A percentile compares a stretch with the other conserved stretches of the same genome.
Evolutionary conservation across 2,329 filamentous ascomycete genomes (phyloP).

Genomic region (Gliomastix tumulicola): DNA sequence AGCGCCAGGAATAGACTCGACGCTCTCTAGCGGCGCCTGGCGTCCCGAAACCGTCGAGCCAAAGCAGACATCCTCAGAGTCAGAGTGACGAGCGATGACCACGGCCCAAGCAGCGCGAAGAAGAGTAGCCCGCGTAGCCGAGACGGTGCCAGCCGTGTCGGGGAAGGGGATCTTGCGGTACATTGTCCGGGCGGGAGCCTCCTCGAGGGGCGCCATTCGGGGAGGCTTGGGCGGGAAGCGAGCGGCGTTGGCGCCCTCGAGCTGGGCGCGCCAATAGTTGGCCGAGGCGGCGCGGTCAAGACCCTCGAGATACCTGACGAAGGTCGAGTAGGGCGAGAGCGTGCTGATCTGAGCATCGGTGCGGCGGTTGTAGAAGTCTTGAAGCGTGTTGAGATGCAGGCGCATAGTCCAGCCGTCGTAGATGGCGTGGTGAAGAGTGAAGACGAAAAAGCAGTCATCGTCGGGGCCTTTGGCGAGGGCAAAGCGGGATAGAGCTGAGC

Average conservation of each 20-base stretch:
- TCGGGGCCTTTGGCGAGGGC: not conserved
- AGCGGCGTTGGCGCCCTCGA: slow-evolving; percentile 4
- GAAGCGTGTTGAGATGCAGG: not conserved
- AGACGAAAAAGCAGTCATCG: slow-evolving; percentile 8
- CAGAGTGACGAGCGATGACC: slow-evolving; percentile 4
- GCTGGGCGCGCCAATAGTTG: slow-evolving; percentile 1
- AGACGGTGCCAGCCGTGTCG: not conserved
- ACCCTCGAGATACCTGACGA: not conserved
- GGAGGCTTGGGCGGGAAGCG: slow-evolving; percentile 4
- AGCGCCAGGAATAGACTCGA: slow-evolving; percentile 8
- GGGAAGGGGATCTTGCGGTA: not conserved
- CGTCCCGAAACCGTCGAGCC: slow-evolving; percentile 7
- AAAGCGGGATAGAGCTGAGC: not conserved
- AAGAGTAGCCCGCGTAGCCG: slow-evolving; percentile 9
- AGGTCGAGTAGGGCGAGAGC: slow-evolving; percentile 6
- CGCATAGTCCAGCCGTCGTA: slow-evolving; percentile 15
- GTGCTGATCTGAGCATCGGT: slow-evolving; percentile 4
- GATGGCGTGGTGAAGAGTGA: slow-evolving; percentile 15
- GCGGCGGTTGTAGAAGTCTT: slow-evolving; percentile 2
- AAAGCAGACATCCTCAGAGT: slow-evolving; percentile 7
- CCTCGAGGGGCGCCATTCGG: not conserved
- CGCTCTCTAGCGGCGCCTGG: slow-evolving; percentile 5
- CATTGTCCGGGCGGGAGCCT: not conserved
- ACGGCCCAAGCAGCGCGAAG: slow-evolving; percentile 5
- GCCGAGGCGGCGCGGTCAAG: not conserved